These are phyloP conservation scores for Suhomyces tanzawaensis DNA, from an alignment of 805 yeast species.

Conservation along the genomic window DNA sequence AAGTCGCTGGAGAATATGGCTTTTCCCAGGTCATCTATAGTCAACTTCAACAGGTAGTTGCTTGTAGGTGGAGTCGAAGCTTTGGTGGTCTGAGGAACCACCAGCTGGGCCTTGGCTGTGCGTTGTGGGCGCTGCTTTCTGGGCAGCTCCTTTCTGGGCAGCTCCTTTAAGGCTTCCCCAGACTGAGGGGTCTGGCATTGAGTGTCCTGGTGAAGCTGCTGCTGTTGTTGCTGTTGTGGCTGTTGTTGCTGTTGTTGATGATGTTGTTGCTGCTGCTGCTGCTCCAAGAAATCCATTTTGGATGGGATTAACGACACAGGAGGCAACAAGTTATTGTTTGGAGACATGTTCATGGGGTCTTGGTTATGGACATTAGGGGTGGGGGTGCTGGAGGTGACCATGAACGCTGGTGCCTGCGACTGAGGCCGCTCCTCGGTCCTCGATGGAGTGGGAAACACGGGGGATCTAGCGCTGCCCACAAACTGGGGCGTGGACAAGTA, in stretches of 20 bases:
- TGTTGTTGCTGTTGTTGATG: constrained; percentile 2
- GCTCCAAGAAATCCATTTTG: too few relatives aligned
- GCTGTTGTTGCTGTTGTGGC: constrained; percentile 5
- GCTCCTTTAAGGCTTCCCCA: too few relatives aligned
- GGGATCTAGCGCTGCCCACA: constrained; percentile 3
- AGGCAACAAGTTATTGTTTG: constrained; percentile 12
- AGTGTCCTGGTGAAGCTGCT: not conserved
- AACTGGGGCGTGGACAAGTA: constrained; percentile 11
- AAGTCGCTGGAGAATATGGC: constrained; percentile 34
- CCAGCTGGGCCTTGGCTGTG: not conserved
- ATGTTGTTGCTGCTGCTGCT: constrained; percentile 1
- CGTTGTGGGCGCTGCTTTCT: not conserved
- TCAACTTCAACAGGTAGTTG: constrained; percentile 34
- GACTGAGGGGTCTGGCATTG: too few relatives aligned
- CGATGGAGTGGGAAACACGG: constrained; percentile 8
- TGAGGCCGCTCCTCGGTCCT: constrained; percentile 1
- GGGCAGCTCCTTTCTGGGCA: not conserved
- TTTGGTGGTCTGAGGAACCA: not conserved
- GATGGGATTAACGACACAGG: constrained; percentile 10
- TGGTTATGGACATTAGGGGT: constrained; percentile 1
- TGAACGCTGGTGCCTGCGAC: constrained; percentile 1
- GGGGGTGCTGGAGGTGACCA: constrained; percentile 3
- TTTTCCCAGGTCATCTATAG: constrained; percentile 41
- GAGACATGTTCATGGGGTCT: not conserved
- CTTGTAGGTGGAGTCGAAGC: constrained; percentile 1